phyloP scores from a whole-genome alignment of 2,329 filamentous ascomycete species.

The Talaromyces sp. region DNA sequence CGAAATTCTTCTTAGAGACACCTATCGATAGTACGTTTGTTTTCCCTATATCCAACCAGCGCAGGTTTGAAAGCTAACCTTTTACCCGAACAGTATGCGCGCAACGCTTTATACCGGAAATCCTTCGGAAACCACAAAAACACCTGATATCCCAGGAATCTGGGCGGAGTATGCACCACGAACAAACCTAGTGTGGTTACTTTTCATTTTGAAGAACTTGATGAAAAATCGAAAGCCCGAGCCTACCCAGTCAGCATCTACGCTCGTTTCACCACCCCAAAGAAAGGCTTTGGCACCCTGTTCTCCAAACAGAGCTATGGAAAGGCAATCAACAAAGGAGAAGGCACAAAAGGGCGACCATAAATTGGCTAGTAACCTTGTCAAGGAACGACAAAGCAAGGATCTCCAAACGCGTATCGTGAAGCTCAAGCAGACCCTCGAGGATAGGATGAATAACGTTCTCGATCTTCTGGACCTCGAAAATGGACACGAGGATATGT shows the following conservation, averaged over 20 bases:
- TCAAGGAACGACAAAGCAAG: constrained; percentile 12
- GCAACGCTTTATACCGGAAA: constrained; percentile 47
- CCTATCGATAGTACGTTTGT: constrained; percentile 44
- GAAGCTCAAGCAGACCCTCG: constrained; percentile 33
- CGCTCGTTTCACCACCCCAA: constrained; percentile 9
- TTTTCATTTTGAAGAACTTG: constrained; percentile 62
- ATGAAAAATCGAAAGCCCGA: constrained; percentile 43
- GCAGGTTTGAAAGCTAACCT: not conserved
- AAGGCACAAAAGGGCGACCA: constrained; percentile 3
- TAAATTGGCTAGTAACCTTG: not conserved
- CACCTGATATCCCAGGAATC: constrained; percentile 38
- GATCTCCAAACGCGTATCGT: constrained; percentile 21
- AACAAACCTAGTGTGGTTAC: constrained; percentile 66
- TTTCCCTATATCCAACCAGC: not conserved
- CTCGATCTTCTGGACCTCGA: constrained; percentile 42
- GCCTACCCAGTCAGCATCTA: not conserved
- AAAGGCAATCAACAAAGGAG: constrained; percentile 6
- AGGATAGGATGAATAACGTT: constrained; percentile 35
- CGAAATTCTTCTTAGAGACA: constrained; percentile 43
- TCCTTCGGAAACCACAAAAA: constrained; percentile 43
- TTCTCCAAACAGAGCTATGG: constrained; percentile 33
- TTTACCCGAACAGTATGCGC: constrained; percentile 38
- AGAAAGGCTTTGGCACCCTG: constrained; percentile 36
- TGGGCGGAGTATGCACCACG: constrained; percentile 62
- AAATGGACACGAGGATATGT: constrained; percentile 44